Evolutionary conservation across 176 grass and related monocot genomes (phyloP).

Genomic region (Avena eriantha): DNA sequence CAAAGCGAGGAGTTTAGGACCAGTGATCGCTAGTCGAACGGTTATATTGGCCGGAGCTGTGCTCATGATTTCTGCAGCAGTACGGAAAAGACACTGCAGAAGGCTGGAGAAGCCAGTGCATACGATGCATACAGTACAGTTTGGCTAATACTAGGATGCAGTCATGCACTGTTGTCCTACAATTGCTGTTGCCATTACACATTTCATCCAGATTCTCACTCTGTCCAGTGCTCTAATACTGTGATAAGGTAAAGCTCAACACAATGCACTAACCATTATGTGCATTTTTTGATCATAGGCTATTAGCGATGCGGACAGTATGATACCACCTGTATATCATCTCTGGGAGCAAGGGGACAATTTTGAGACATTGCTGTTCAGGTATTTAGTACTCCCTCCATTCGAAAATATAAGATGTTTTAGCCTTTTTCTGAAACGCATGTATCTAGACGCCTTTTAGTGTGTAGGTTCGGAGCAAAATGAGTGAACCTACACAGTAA

Average conservation of each 20-base stretch:
- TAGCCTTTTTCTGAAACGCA: no score
- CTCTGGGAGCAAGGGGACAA: constrained; percentile 22
- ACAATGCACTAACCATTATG: neutral
- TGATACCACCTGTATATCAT: constrained; percentile 29
- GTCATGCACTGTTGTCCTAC: constrained; percentile 17
- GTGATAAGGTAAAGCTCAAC: constrained; percentile 21
- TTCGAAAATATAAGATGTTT: no score
- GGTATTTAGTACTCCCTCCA: neutral
- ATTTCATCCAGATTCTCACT: constrained; percentile 7
- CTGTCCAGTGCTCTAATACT: constrained; percentile 27
- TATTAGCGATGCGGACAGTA: neutral
- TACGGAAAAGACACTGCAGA: neutral
- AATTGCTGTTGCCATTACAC: constrained; percentile 2
- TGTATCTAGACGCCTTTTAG: no score
- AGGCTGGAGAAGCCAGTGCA: neutral
- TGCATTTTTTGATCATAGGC: constrained; percentile 32
- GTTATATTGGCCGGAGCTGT: neutral
- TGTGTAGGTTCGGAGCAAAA: no score
- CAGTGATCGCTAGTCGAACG: neutral
- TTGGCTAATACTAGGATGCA: neutral
- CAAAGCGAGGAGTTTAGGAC: neutral
- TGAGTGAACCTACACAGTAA: no score
- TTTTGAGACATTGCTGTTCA: constrained; percentile 17
- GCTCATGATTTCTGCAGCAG: neutral
- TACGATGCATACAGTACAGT: neutral